Evolutionary conservation across 164 flowering plant genomes (phyloP).

Genomic region (Litsea cubeba): DNA sequence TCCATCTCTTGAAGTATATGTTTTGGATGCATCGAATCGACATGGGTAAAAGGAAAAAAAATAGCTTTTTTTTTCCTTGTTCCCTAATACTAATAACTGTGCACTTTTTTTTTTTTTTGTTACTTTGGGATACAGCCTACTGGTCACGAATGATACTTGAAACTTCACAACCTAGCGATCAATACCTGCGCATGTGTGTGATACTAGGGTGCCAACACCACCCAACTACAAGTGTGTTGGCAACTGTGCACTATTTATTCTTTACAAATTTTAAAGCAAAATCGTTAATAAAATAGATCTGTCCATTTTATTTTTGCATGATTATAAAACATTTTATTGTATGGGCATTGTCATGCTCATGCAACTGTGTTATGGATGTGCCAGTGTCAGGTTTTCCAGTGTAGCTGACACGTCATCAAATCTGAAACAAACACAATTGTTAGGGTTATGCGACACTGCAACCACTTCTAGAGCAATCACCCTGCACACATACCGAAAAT

Average conservation of each 20-base stretch:
- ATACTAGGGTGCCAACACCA: too few relatives aligned
- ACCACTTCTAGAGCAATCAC: neutral
- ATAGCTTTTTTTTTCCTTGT: neutral
- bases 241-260: neutral
- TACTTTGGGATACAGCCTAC: too few relatives aligned
- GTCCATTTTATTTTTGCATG: too few relatives aligned
- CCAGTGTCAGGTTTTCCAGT: neutral
- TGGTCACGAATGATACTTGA: too few relatives aligned
- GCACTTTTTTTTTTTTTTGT: neutral
- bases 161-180: too few relatives aligned
- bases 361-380: neutral
- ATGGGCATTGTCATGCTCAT: neutral
- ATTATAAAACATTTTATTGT: too few relatives aligned
- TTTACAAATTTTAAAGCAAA: neutral
- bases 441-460: neutral
- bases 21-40: neutral
- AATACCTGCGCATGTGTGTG: too few relatives aligned
- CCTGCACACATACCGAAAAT: conserved; percentile 59
- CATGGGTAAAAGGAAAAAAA: neutral
- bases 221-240: too few relatives aligned
- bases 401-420: neutral
- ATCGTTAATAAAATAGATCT: too few relatives aligned
- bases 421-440: neutral
- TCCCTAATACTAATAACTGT: neutral
- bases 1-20: neutral